Conservation (phyloP, 306 rosid species). For the Nissolia schottii region DNA sequence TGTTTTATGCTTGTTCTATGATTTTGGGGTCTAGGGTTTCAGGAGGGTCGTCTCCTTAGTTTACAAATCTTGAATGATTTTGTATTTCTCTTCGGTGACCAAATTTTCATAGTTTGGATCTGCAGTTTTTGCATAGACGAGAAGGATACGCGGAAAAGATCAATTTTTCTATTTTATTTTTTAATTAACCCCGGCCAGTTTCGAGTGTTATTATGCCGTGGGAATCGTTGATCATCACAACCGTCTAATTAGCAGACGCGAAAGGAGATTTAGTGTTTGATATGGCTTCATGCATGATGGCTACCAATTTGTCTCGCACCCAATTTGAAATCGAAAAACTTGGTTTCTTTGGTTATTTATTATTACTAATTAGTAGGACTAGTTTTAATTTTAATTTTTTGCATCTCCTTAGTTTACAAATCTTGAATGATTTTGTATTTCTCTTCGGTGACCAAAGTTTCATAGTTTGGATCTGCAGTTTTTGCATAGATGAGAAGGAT, state of each 20-base stretch:
- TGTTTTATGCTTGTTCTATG: neutral
- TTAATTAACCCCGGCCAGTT: too few species aligned
- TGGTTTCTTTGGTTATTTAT: neutral
- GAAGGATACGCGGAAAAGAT: neutral
- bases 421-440: neutral
- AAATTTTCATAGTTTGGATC: neutral
- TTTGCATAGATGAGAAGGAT: neutral
- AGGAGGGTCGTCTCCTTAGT: neutral
- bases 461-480: neutral
- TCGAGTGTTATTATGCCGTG: neutral
- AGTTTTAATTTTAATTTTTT: neutral
- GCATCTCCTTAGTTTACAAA: neutral
- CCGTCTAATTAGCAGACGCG: neutral
- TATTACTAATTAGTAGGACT: too few species aligned
- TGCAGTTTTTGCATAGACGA: neutral
- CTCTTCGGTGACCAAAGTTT: neutral
- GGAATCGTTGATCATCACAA: neutral
- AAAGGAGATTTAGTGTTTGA: neutral
- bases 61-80: neutral
- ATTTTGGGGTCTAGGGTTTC: constrained; percentile 29
- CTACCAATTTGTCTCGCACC: neutral
- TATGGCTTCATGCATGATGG: constrained; percentile 35
- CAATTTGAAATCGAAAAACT: neutral
- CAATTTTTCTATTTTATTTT: too few species aligned
- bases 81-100: neutral